Evolutionary conservation across 441 rosid species (phyloP).

Genomic region (Adansonia grandidieri): DNA sequence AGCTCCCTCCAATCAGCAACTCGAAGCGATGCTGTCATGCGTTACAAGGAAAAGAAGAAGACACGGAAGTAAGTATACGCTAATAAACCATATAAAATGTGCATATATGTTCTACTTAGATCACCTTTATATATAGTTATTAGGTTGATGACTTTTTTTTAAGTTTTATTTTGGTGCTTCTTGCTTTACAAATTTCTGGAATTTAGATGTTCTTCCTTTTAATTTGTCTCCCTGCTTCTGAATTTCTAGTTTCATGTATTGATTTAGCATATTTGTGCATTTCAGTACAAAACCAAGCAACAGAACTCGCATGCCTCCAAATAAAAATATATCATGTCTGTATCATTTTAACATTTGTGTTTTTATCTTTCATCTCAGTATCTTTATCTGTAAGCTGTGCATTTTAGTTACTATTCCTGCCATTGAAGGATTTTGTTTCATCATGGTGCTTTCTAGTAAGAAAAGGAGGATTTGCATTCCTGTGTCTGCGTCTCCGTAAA

Average conservation of each 20-base stretch:
- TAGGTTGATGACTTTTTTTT: not conserved
- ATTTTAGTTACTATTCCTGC: not conserved
- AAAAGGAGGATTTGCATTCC: not conserved
- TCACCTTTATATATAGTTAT: not conserved
- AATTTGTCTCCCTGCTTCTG: not conserved
- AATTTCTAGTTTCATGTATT: not conserved
- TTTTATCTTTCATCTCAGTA: not conserved
- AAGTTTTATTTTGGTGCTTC: slow-evolving; percentile 17
- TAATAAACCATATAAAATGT: not conserved
- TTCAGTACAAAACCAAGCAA: not conserved
- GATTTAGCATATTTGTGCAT: not conserved
- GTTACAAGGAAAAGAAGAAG: slow-evolving; percentile 97
- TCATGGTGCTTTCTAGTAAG: not conserved
- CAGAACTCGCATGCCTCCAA: not conserved
- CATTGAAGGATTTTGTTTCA: slow-evolving; percentile 7
- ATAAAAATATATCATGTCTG: not conserved
- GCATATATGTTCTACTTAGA: not conserved
- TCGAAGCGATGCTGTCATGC: slow-evolving; percentile 84
- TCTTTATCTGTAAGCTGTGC: not conserved
- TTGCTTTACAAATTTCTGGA: slow-evolving; percentile 13
- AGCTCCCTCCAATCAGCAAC: slow-evolving; percentile 60
- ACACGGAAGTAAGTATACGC: slow-evolving; percentile 74
- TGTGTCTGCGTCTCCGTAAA: not conserved
- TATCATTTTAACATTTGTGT: not conserved
- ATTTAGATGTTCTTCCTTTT: slow-evolving; percentile 9